Percentiles rank a stretch among this genome's conserved stretches.
Evolutionary conservation across 345 rosid species (phyloP).

Genomic region (Moricandia moricandioides): DNA sequence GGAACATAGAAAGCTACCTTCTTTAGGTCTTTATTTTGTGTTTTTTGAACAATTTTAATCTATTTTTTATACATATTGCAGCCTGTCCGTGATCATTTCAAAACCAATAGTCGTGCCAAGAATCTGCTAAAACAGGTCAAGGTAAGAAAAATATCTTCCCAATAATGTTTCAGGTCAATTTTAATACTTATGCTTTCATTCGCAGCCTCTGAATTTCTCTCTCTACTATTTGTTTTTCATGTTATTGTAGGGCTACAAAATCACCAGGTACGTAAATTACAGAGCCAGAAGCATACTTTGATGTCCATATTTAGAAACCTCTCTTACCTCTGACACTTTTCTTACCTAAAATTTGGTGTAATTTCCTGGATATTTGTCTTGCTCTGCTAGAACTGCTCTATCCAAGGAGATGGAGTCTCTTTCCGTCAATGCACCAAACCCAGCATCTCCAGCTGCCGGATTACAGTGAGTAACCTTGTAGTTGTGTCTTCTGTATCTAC

Average conservation of each 20-base stretch:
- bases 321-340: neutral
- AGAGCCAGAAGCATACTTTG: neutral
- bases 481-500: neutral
- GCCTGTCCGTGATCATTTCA: slow-evolving; percentile 9
- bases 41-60: neutral
- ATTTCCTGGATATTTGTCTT: neutral
- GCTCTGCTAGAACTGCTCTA: neutral
- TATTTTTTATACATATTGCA: neutral
- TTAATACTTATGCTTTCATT: neutral
- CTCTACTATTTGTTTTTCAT: neutral
- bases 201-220: neutral
- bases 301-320: neutral
- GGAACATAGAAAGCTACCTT: neutral
- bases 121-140: slow-evolving; percentile 2
- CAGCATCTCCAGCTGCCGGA: slow-evolving; percentile 5
- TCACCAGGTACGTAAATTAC: neutral
- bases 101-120: slow-evolving; percentile 1
- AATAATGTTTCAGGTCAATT: neutral
- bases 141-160: neutral
- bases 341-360: neutral
- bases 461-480: neutral
- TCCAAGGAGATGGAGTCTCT: slow-evolving; percentile 2
- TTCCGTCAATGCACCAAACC: neutral
- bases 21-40: neutral
- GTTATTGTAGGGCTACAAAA: neutral